phyloP scores from a whole-genome alignment of 371 early-diverging fungal species.

The Blakeslea trispora region DNA sequence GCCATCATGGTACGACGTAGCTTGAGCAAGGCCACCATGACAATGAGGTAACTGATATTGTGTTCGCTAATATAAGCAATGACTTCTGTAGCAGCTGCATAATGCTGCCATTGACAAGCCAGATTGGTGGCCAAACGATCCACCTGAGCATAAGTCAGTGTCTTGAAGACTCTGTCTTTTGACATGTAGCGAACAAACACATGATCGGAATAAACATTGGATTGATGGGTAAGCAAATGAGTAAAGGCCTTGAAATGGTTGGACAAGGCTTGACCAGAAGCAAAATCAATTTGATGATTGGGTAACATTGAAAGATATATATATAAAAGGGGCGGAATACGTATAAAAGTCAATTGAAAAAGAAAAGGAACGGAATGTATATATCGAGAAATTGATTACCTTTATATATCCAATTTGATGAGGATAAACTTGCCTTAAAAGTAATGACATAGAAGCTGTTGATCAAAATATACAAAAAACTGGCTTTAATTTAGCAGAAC shows the following conservation, averaged over 20 bases:
- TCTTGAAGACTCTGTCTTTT: conserved; percentile 5
- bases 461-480: no score
- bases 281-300: not conserved
- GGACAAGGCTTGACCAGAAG: not conserved
- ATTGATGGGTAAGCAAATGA: not conserved
- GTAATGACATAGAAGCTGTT: no score
- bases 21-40: conserved; percentile 29
- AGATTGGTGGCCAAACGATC: conserved; percentile 31
- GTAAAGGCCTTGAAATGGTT: not conserved
- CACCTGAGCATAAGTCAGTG: conserved; percentile 30
- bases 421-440: no score
- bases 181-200: not conserved
- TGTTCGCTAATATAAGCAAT: conserved; percentile 33
- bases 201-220: not conserved
- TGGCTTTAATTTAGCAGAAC: no score
- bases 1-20: conserved; percentile 21
- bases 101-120: conserved; percentile 26
- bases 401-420: no score
- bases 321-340: no score
- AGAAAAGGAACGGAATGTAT: no score
- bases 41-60: conserved; percentile 18
- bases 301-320: no score
- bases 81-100: not conserved
- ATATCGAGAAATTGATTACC: no score
- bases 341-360: no score